Base-by-base conservation (phyloP, 768 basidiomycete species). In the Chalciporus piperatus region DNA sequence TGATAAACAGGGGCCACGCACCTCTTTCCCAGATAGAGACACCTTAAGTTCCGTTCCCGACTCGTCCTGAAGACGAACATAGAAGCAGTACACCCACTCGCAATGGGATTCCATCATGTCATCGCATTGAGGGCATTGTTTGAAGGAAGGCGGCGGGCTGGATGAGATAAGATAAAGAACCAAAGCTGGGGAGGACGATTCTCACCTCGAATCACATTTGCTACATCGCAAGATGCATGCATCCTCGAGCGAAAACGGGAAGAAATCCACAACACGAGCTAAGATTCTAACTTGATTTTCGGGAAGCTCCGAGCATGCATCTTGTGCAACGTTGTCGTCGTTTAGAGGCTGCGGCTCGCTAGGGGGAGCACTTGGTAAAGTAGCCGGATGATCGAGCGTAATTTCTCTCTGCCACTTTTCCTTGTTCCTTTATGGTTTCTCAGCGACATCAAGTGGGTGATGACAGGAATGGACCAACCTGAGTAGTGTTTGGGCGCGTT, bases 201-300 rank as follows among this genome's bases (percentile, higher is more conserved):
- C 76, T 59, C 54, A 86, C 87, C 73, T 66, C 46, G 69, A 59
- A 8, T 75, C 59, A 65, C 87, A 89, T 4, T 72, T 74, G 7
- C 69, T 72, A 64, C 86, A 89, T 35, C 69, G 68, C 32, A 78
- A 67, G 22, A 72, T 67, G 32, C 78, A 74, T 14, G 75, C 80
- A 14, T 84, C 74, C 23, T 67, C 56, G 25, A 86, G 58, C 25
- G 73, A 59, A 28, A 74, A 68, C 1, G 87, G 87, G 57, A 74
- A 76, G 59, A 79, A 85, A 58, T 84, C 82, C 9, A 79, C 59
- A 3, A 77, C 73, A 17, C 77, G 77, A 6, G 79, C 84, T 10
- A 69, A 58, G 20, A 85, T 62, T 35, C 65, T 72, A 51, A 76
- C 79, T 38, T 64, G 70, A 14, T 64, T 65, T 4, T 78, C 72